phyloP scores from a whole-genome alignment of 2,329 filamentous ascomycete species.

The Cordyceps fumosorosea region DNA sequence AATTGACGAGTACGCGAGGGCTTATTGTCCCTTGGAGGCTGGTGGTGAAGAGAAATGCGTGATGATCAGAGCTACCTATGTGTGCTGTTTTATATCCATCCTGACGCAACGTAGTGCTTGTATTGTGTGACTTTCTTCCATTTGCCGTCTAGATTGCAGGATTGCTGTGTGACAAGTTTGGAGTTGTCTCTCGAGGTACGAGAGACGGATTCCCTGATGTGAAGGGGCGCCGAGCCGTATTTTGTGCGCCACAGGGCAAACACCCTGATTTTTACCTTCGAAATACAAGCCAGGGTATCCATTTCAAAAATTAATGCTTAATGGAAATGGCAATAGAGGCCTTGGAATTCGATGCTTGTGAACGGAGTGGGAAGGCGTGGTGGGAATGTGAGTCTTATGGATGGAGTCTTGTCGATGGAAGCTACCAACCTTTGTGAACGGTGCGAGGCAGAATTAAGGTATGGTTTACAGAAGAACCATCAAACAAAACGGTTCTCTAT shows the following conservation, averaged over 20 bases:
- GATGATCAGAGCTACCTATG: neutral
- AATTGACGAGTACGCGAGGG: neutral
- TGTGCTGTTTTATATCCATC: neutral
- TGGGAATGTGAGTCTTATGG: too few relatives aligned
- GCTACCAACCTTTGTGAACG: neutral
- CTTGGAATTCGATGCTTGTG: too few relatives aligned
- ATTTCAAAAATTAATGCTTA: neutral
- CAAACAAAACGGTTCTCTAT: neutral
- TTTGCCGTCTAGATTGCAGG: constrained; percentile 6
- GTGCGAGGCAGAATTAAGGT: neutral
- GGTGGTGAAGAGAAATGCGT: neutral
- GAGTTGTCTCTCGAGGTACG: constrained; percentile 9
- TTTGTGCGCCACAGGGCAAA: neutral
- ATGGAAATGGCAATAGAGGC: neutral
- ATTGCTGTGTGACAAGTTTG: constrained; percentile 14
- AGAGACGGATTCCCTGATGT: neutral
- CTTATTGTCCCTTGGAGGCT: neutral
- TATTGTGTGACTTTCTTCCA: neutral
- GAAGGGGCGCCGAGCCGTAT: neutral
- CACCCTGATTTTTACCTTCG: neutral
- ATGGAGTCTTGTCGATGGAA: too few relatives aligned
- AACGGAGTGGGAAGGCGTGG: too few relatives aligned
- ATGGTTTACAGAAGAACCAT: neutral
- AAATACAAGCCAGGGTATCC: neutral
- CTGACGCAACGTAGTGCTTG: neutral